These are phyloP conservation scores for Pisolithus tinctorius DNA, from an alignment of 768 basidiomycete species.

Conservation along the genomic window DNA sequence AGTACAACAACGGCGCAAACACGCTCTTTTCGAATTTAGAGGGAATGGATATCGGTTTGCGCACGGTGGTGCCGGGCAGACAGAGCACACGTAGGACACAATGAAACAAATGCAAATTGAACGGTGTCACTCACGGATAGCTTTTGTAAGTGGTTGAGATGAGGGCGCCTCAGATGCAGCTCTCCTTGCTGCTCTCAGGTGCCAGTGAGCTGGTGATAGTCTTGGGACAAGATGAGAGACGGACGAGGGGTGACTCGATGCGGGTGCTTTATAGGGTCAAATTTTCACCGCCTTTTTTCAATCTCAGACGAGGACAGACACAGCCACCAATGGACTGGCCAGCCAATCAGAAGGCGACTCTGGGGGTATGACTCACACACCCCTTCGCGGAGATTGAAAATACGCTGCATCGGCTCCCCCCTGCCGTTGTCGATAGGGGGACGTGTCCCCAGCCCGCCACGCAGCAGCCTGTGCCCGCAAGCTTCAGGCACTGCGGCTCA, in stretches of 20 bases:
- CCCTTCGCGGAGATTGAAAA: too few species aligned
- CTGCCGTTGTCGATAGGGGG: not conserved
- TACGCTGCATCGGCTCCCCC: too few species aligned
- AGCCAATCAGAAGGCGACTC: conserved; percentile 9
- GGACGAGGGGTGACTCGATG: conserved; percentile 18
- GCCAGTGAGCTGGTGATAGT: conserved; percentile 13
- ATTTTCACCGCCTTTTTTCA: conserved; percentile 28
- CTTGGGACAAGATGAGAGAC: conserved; percentile 5
- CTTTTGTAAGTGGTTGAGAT: conserved; percentile 14
- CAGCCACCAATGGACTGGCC: conserved; percentile 13
- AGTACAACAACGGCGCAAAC: conserved; percentile 5
- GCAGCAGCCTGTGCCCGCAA: not conserved
- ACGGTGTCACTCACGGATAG: conserved; percentile 23
- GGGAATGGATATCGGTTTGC: conserved; percentile 19
- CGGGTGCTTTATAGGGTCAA: conserved; percentile 19
- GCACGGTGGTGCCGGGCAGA: conserved; percentile 15
- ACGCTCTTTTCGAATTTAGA: conserved; percentile 19
- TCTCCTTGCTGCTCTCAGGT: conserved; percentile 10
- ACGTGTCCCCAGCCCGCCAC: not conserved
- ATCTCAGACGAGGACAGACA: conserved; percentile 25
- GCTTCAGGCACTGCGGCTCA: not conserved
- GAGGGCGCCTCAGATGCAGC: conserved; percentile 14
- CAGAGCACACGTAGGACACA: conserved; percentile 25
- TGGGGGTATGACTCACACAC: not conserved
- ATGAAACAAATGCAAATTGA: conserved; percentile 20